These are phyloP conservation scores for Carex kokanica DNA, from an alignment of 176 grass and related monocot species.

Conservation along the genomic window DNA sequence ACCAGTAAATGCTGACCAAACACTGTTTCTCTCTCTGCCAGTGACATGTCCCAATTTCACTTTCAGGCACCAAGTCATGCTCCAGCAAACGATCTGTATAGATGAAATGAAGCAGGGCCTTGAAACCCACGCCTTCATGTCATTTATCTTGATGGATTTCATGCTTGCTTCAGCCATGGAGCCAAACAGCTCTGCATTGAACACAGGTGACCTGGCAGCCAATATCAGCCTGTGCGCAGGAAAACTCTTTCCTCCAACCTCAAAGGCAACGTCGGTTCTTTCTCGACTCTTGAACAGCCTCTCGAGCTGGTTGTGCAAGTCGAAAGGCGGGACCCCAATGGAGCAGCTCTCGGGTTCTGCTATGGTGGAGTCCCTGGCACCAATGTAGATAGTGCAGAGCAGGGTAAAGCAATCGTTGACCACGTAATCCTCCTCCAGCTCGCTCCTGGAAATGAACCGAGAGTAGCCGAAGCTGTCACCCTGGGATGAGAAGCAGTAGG, in stretches of 20 bases:
- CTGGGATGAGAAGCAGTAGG: not conserved
- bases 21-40: not conserved
- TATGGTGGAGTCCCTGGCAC: not conserved
- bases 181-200: constrained; percentile 32
- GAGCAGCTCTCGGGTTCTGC: not conserved
- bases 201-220: constrained; percentile 35
- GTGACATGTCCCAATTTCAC: not conserved
- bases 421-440: constrained; percentile 23
- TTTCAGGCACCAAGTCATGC: not conserved
- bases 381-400: constrained; percentile 1
- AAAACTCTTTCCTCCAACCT: constrained; percentile 14
- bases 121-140: constrained; percentile 21
- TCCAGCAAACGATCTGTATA: constrained; percentile 37
- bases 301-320: constrained; percentile 23
- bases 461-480: not conserved
- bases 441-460: not conserved
- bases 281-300: constrained; percentile 11
- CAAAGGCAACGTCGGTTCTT: constrained; percentile 20
- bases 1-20: constrained; percentile 32
- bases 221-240: constrained; percentile 3
- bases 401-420: constrained; percentile 1
- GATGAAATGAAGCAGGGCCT: constrained; percentile 43
- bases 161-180: constrained; percentile 15
- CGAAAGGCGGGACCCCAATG: constrained; percentile 15
- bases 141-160: not conserved